These are phyloP conservation scores for Adansonia gregorii DNA, from an alignment of 441 rosid species.

Conservation along the genomic window DNA sequence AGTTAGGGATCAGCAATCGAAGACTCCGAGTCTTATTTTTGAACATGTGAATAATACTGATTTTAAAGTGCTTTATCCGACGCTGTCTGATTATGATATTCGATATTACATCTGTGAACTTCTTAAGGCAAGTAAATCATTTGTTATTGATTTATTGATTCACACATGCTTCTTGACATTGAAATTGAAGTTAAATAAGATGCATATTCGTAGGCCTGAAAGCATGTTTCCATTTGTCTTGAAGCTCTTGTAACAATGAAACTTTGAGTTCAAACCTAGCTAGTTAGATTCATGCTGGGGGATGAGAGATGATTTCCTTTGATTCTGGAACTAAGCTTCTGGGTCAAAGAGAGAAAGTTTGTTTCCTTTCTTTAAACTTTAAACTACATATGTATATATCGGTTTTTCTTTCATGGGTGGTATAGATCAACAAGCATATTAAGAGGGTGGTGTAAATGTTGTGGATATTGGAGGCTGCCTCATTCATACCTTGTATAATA, in stretches of 20 bases:
- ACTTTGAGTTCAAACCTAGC: background rate
- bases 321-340: background rate
- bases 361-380: background rate
- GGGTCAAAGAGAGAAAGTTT: background rate
- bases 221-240: background rate
- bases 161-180: constrained; percentile 13
- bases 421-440: background rate
- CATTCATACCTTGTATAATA: too few relatives aligned
- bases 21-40: constrained; percentile 94
- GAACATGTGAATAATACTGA: constrained; percentile 92
- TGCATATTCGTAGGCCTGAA: background rate
- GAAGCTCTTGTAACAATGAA: background rate
- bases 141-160: constrained; percentile 19
- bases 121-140: constrained; percentile 59
- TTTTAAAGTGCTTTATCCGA: constrained; percentile 93
- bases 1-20: constrained; percentile 98
- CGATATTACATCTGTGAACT: constrained; percentile 92
- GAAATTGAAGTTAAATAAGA: background rate
- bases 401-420: background rate
- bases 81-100: constrained; percentile 84
- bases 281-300: background rate
- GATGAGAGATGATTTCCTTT: background rate
- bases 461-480: background rate
- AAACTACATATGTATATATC: background rate
- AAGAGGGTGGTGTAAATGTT: background rate